These are phyloP conservation scores for Hymenoscyphus fructigenus DNA, from an alignment of 2,329 filamentous ascomycete species.

Conservation along the genomic window DNA sequence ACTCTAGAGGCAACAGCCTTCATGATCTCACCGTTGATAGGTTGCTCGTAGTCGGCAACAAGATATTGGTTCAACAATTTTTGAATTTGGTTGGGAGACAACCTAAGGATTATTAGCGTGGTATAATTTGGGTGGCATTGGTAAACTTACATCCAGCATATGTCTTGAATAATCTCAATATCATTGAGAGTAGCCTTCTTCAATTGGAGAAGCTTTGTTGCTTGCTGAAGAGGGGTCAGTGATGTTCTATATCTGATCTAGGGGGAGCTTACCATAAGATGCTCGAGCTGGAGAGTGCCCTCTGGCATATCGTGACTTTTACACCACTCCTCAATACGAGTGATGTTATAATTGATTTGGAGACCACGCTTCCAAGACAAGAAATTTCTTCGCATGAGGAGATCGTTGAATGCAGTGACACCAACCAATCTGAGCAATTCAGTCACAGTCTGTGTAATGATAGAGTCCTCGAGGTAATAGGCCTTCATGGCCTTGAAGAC, in stretches of 20 bases:
- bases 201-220: slow-evolving; percentile 93
- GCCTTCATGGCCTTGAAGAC: slow-evolving; percentile 99
- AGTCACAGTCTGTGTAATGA: slow-evolving; percentile 93
- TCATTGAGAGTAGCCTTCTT: slow-evolving; percentile 99
- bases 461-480: slow-evolving; percentile 94
- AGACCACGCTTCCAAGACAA: slow-evolving; percentile 98
- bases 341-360: slow-evolving; percentile 99
- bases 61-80: slow-evolving; percentile 98
- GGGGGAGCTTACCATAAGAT: slow-evolving; percentile 74
- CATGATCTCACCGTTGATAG: slow-evolving; percentile 99
- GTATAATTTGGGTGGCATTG: too few relatives aligned
- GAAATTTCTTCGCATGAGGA: slow-evolving; percentile 97
- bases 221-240: slow-evolving; percentile 62
- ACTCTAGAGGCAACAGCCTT: slow-evolving; percentile 96
- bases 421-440: slow-evolving; percentile 91
- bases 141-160: slow-evolving; percentile 93
- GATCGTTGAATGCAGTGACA: slow-evolving; percentile 96
- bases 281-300: slow-evolving; percentile 93
- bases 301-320: slow-evolving; percentile 99
- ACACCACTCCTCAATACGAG: slow-evolving; percentile 98
- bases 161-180: slow-evolving; percentile 99
- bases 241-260: not conserved
- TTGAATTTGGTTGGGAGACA: slow-evolving; percentile 98
- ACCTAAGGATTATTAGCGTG: slow-evolving; percentile 50
- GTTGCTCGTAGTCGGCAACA: slow-evolving; percentile 97